phyloP scores from a whole-genome alignment of 257 asterid genomes.

The Forsythia suspensa region DNA sequence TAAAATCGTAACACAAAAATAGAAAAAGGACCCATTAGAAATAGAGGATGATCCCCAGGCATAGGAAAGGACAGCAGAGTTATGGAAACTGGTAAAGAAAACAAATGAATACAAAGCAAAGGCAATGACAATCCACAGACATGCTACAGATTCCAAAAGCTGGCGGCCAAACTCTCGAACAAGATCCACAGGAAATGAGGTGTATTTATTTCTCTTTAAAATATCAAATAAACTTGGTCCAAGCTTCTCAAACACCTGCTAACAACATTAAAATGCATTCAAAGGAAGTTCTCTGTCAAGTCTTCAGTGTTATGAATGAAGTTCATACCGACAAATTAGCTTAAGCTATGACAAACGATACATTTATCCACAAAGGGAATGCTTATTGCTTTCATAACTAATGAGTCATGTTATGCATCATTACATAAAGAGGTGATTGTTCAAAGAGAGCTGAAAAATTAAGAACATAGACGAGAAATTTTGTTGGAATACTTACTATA shows the following conservation, averaged over 20 bases:
- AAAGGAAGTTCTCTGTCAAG: slow-evolving; percentile 50
- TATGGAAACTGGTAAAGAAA: slow-evolving; percentile 27
- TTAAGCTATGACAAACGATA: slow-evolving; percentile 21
- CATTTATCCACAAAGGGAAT: slow-evolving; percentile 17
- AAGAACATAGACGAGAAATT: slow-evolving; percentile 6
- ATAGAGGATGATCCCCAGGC: slow-evolving; percentile 24
- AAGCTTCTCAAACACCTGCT: slow-evolving; percentile 74
- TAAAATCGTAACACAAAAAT: slow-evolving; percentile 20
- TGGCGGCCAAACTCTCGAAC: slow-evolving; percentile 68
- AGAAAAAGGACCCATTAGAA: slow-evolving; percentile 18
- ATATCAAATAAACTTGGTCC: slow-evolving; percentile 70
- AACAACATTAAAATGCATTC: slow-evolving; percentile 53
- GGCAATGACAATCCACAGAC: slow-evolving; percentile 53
- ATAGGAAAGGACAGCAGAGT: slow-evolving; percentile 22
- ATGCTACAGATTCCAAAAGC: slow-evolving; percentile 75
- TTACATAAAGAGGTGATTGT: slow-evolving; percentile 5
- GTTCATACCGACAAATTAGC: slow-evolving; percentile 26
- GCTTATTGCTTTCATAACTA: slow-evolving; percentile 10
- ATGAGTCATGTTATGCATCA: slow-evolving; percentile 3
- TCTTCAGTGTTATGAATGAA: slow-evolving; percentile 32
- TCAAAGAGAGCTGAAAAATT: slow-evolving; percentile 8
- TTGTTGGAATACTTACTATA: slow-evolving; percentile 55
- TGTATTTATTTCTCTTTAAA: slow-evolving; percentile 61
- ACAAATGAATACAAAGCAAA: slow-evolving; percentile 35
- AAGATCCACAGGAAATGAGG: slow-evolving; percentile 57